Conservation (phyloP, 2,329 filamentous ascomycete species). For the Colletotrichum gloeosporioides region DNA sequence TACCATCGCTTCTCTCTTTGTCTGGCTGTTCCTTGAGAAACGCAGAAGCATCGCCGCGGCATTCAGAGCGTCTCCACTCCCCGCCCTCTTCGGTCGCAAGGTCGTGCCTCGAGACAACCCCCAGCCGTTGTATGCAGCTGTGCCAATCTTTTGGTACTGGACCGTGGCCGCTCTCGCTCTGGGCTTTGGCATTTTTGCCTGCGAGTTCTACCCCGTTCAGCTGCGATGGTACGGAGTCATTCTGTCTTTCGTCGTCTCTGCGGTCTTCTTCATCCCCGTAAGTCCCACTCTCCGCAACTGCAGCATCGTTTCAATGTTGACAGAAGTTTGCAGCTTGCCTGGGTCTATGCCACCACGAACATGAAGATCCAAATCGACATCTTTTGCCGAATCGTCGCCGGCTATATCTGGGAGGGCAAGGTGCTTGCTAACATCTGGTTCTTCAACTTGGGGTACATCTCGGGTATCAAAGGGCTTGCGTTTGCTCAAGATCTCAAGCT, state of each 20-base stretch:
- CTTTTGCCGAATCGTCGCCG: constrained; percentile 48
- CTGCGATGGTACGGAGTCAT: constrained; percentile 36
- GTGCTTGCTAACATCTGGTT: constrained; percentile 44
- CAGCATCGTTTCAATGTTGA: neutral
- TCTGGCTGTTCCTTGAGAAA: constrained; percentile 36
- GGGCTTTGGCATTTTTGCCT: constrained; percentile 32
- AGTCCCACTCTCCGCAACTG: neutral
- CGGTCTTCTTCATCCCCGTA: constrained; percentile 33
- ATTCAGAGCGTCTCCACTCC: neutral
- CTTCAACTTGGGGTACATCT: constrained; percentile 44
- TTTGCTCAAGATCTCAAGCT: constrained; percentile 52
- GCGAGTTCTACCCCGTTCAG: constrained; percentile 35
- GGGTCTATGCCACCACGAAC: constrained; percentile 45
- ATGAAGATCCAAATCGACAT: constrained; percentile 49
- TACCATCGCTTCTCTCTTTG: constrained; percentile 44
- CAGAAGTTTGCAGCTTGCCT: constrained; percentile 27
- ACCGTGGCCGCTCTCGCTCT: constrained; percentile 23
- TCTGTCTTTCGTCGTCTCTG: constrained; percentile 30
- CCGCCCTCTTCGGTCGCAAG: neutral
- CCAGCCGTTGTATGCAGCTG: constrained; percentile 23
- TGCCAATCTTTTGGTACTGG: constrained; percentile 32
- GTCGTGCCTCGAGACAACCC: neutral
- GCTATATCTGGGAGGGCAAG: constrained; percentile 50
- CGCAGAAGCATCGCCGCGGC: constrained; percentile 25
- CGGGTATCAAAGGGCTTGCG: constrained; percentile 43